These are phyloP conservation scores for Knoxia roxburghii DNA, from an alignment of 257 asterid species.

Conservation along the genomic window DNA sequence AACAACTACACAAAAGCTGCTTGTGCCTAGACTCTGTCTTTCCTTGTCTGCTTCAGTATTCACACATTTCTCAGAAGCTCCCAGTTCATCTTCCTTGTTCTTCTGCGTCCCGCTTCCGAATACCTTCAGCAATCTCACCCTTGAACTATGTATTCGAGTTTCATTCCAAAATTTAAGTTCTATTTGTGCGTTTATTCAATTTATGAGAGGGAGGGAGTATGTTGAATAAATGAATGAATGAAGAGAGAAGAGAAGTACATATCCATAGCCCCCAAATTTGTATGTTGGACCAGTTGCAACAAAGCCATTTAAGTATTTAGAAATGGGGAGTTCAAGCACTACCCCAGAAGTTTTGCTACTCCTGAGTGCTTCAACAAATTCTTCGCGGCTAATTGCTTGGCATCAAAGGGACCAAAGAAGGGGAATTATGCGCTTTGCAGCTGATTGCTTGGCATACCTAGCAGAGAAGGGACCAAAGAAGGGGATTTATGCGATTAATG, in stretches of 20 bases:
- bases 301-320: constrained; percentile 35
- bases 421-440: no score
- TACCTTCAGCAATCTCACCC: constrained; percentile 22
- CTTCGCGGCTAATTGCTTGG: no score
- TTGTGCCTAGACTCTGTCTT: constrained; percentile 22
- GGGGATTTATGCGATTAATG: no score
- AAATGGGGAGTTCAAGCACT: constrained; percentile 30
- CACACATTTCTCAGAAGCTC: constrained; percentile 27
- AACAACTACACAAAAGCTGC: constrained; percentile 26
- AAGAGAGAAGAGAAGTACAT: constrained; percentile 13
- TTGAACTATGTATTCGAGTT: constrained; percentile 23
- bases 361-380: constrained; percentile 21
- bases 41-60: constrained; percentile 16
- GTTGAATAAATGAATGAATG: neutral
- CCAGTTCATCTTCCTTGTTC: constrained; percentile 18
- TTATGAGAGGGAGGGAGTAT: neutral
- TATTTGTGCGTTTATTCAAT: no score
- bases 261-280: constrained; percentile 38
- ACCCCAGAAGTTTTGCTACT: constrained; percentile 23
- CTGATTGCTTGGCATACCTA: no score
- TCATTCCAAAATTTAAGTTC: constrained; percentile 31
- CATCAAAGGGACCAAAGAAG: no score
- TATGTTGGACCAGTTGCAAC: constrained; percentile 29
- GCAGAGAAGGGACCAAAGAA: no score
- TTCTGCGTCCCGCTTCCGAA: constrained; percentile 21